Conservation (phyloP, 2,329 filamentous ascomycete species). For the Xylogone sp. region DNA sequence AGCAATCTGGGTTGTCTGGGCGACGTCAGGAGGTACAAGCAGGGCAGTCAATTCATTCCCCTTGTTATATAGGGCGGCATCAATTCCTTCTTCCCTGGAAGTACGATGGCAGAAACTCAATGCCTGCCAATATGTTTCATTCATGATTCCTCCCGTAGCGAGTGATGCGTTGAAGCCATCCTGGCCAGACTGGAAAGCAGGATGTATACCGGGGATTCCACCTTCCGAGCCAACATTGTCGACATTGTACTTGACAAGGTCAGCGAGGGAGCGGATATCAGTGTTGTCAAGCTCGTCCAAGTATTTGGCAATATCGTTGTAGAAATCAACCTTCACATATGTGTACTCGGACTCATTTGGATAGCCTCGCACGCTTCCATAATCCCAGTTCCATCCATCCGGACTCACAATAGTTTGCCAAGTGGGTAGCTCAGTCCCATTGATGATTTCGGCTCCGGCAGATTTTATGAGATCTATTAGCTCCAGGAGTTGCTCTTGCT, state of each 20-base stretch:
- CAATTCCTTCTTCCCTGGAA: constrained; percentile 63
- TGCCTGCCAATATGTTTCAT: constrained; percentile 66
- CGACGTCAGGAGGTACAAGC: constrained; percentile 65
- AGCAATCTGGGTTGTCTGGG: constrained; percentile 64
- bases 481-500: constrained; percentile 48
- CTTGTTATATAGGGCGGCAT: constrained; percentile 55
- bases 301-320: constrained; percentile 44
- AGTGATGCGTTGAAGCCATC: constrained; percentile 65
- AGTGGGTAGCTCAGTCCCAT: constrained; percentile 64
- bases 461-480: constrained; percentile 49
- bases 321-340: constrained; percentile 68
- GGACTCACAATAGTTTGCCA: constrained; percentile 60
- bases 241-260: constrained; percentile 63
- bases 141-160: constrained; percentile 53
- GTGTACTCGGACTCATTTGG: constrained; percentile 74
- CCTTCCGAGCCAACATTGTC: constrained; percentile 65
- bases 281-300: constrained; percentile 54
- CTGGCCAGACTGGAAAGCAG: constrained; percentile 67
- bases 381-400: constrained; percentile 72
- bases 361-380: constrained; percentile 56
- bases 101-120: constrained; percentile 55
- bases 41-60: constrained; percentile 51
- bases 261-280: constrained; percentile 50
- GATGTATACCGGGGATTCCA: constrained; percentile 54
- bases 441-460: constrained; percentile 65